phyloP scores from a whole-genome alignment of 192 early-diverging fungal species.

The Fimicolochytrium jonesii region DNA sequence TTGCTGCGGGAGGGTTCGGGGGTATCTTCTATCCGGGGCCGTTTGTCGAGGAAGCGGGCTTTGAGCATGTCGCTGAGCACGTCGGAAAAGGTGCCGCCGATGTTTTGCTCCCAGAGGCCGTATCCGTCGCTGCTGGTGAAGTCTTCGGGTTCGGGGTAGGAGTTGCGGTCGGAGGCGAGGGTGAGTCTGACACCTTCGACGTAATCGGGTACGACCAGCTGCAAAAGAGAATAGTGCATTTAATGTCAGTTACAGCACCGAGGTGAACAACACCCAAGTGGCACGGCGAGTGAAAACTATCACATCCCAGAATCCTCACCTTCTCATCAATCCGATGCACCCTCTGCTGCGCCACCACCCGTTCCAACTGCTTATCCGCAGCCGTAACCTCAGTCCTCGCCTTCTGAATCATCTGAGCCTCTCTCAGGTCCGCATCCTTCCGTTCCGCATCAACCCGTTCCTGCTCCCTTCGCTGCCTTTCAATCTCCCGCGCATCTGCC shows the following conservation, averaged over 20 bases:
- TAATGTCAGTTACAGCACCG: background rate
- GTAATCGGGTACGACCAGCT: constrained; percentile 43
- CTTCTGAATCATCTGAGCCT: constrained; percentile 17
- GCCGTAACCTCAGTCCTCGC: constrained; percentile 5
- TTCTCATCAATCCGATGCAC: constrained; percentile 18
- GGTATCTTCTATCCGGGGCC: background rate
- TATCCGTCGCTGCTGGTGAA: constrained; percentile 39
- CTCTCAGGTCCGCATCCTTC: constrained; percentile 7
- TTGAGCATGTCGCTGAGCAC: constrained; percentile 40
- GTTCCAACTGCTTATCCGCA: constrained; percentile 3
- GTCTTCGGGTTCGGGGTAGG: constrained; percentile 42
- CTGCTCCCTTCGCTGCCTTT: constrained; percentile 14
- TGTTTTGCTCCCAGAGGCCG: constrained; percentile 31
- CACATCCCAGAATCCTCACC: too few relatives aligned
- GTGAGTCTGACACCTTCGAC: constrained; percentile 39
- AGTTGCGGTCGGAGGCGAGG: constrained; percentile 31
- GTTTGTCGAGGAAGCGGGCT: constrained; percentile 22
- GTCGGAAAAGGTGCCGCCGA: constrained; percentile 29
- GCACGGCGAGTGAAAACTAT: too few relatives aligned
- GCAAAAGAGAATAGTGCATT: background rate
- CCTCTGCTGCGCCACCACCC: background rate
- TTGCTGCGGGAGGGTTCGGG: constrained; percentile 4
- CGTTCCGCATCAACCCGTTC: constrained; percentile 14
- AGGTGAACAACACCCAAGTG: background rate
- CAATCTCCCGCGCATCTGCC: constrained; percentile 14